Evolutionary conservation across 2,329 filamentous ascomycete genomes (phyloP).

Genomic region (Neopestalotiopsis sp.): DNA sequence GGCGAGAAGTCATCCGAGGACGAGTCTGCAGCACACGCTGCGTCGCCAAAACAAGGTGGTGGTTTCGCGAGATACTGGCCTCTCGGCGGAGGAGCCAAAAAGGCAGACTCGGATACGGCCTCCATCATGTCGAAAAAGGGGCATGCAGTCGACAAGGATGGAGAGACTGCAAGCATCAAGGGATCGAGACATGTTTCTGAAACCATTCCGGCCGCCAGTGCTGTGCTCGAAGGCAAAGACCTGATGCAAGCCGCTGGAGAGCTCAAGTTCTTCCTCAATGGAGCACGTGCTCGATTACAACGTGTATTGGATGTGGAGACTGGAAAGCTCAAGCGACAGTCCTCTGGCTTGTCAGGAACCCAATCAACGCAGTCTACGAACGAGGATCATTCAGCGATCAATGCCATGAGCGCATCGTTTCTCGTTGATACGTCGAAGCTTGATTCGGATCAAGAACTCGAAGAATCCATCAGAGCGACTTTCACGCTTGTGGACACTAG

Average conservation of each 20-base stretch:
- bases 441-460: conserved; percentile 64
- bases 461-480: conserved; percentile 73
- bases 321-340: conserved; percentile 61
- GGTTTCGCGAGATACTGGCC: conserved; percentile 59
- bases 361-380: background rate
- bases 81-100: conserved; percentile 49
- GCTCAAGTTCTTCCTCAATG: conserved; percentile 85
- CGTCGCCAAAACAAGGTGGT: conserved; percentile 44
- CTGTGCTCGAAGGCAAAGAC: conserved; percentile 77
- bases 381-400: conserved; percentile 45
- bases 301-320: conserved; percentile 66
- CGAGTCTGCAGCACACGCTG: conserved; percentile 26
- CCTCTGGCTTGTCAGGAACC: conserved; percentile 46
- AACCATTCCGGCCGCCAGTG: conserved; percentile 45
- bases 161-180: conserved; percentile 59
- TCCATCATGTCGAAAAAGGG: conserved; percentile 67
- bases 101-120: conserved; percentile 55
- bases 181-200: conserved; percentile 23
- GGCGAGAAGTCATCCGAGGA: conserved; percentile 36
- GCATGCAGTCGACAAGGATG: conserved; percentile 48
- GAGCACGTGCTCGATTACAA: conserved; percentile 73
- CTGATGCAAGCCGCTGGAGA: conserved; percentile 81
- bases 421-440: conserved; percentile 49
- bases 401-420: conserved; percentile 38
- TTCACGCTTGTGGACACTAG: conserved; percentile 92